Conservation (phyloP, 331 rosid genomes). For the Prunus yedoensis region DNA sequence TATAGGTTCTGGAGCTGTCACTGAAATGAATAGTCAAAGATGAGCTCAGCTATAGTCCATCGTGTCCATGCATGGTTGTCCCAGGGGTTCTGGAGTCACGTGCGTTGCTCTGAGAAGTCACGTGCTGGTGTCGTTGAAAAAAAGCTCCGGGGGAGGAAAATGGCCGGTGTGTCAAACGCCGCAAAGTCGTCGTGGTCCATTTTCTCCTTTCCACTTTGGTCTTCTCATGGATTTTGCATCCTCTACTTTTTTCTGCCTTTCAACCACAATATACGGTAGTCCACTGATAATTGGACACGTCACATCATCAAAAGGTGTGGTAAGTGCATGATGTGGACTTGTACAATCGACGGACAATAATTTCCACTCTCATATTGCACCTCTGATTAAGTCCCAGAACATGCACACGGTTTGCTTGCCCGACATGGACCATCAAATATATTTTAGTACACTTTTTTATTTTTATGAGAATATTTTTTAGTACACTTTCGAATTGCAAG, state of each 20-base stretch:
- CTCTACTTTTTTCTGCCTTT: background rate
- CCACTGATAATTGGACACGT: background rate
- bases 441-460: too few species aligned
- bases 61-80: background rate
- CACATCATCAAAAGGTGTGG: background rate
- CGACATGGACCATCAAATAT: background rate
- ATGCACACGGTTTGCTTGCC: background rate
- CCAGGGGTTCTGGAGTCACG: background rate
- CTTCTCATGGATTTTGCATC: background rate
- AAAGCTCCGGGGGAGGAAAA: background rate
- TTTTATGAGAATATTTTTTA: too few species aligned
- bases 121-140: conserved; percentile 23
- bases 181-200: background rate
- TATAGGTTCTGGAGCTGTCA: background rate
- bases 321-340: background rate
- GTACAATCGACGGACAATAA: conserved; percentile 17
- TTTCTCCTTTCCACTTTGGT: background rate
- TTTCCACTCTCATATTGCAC: background rate
- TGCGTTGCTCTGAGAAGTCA: background rate
- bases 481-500: too few species aligned
- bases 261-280: background rate
- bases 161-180: background rate
- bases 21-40: background rate
- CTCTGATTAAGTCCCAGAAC: background rate
- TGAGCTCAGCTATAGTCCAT: background rate